These are phyloP conservation scores for Gilbertella persicaria DNA, from an alignment of 371 early-diverging fungal species.

Conservation along the genomic window DNA sequence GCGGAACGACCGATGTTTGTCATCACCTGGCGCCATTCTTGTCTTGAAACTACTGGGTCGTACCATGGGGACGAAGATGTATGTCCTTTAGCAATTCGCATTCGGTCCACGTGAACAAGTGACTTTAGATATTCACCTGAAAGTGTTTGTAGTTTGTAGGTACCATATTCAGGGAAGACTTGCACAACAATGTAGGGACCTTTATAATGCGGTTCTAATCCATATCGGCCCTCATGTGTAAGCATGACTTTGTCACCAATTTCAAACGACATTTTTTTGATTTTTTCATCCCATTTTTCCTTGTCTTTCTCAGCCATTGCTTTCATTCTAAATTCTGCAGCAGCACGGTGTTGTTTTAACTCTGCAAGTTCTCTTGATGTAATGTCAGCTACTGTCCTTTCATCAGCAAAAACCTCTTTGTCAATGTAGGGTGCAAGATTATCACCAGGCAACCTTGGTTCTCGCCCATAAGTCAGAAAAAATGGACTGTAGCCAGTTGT, in stretches of 20 bases:
- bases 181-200: slow-evolving; percentile 1
- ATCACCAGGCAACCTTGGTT: slow-evolving; percentile 14
- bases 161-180: background rate
- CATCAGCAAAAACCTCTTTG: background rate
- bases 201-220: slow-evolving; percentile 3
- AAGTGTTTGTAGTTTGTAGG: background rate
- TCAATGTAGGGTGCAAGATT: background rate
- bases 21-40: too few species aligned
- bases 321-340: background rate
- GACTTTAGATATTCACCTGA: background rate
- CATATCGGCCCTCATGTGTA: background rate
- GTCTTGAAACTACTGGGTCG: background rate
- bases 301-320: slow-evolving; percentile 2
- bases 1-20: too few species aligned
- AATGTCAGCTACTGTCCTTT: background rate
- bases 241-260: slow-evolving; percentile 1
- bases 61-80: background rate
- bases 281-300: background rate
- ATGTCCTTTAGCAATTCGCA: background rate
- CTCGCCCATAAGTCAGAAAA: slow-evolving; percentile 8
- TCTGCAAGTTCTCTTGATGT: background rate
- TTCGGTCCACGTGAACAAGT: slow-evolving; percentile 2
- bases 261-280: slow-evolving; percentile 1
- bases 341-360: background rate
- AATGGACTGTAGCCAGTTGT: slow-evolving; percentile 9